Evolutionary conservation across 2,329 filamentous ascomycete species (phyloP).

Genomic region (Amesomyces nigricolor): DNA sequence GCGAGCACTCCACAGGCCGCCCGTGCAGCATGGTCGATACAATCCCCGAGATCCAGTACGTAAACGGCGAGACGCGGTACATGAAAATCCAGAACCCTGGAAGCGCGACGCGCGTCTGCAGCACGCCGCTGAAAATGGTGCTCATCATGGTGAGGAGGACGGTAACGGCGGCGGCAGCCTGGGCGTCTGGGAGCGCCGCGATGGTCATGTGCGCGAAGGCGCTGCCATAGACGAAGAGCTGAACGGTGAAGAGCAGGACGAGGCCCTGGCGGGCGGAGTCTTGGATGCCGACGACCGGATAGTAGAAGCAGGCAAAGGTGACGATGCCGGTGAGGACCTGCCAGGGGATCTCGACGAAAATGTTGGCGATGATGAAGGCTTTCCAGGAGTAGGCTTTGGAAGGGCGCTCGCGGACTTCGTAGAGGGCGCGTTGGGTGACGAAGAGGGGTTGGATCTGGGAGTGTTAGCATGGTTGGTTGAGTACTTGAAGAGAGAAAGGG

Average conservation of each 20-base stretch:
- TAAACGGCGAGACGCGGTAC: constrained; percentile 63
- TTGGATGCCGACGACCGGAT: constrained; percentile 50
- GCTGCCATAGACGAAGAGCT: constrained; percentile 65
- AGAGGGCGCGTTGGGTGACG: constrained; percentile 65
- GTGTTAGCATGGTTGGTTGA: neutral
- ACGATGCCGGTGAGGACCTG: constrained; percentile 59
- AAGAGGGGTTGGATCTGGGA: constrained; percentile 67
- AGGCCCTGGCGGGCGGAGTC: constrained; percentile 54
- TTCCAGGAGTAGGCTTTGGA: constrained; percentile 72
- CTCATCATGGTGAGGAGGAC: constrained; percentile 55
- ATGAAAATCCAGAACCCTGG: constrained; percentile 75
- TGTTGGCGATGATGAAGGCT: constrained; percentile 65
- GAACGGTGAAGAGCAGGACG: constrained; percentile 58
- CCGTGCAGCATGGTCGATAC: constrained; percentile 59
- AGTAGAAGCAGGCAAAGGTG: constrained; percentile 63
- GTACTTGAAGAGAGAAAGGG: constrained; percentile 20
- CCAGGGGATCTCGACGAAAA: constrained; percentile 67
- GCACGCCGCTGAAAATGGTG: constrained; percentile 58
- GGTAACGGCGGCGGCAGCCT: constrained; percentile 60
- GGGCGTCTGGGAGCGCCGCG: constrained; percentile 61
- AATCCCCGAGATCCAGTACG: constrained; percentile 64
- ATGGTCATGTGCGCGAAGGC: constrained; percentile 72
- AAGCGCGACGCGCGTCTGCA: constrained; percentile 52
- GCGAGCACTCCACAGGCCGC: constrained; percentile 46
- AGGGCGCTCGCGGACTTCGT: constrained; percentile 71